A percentile compares a stretch with the other conserved stretches of the same genome.
Conservation (phyloP, 106 monocot genomes). For the Allium sativum region DNA sequence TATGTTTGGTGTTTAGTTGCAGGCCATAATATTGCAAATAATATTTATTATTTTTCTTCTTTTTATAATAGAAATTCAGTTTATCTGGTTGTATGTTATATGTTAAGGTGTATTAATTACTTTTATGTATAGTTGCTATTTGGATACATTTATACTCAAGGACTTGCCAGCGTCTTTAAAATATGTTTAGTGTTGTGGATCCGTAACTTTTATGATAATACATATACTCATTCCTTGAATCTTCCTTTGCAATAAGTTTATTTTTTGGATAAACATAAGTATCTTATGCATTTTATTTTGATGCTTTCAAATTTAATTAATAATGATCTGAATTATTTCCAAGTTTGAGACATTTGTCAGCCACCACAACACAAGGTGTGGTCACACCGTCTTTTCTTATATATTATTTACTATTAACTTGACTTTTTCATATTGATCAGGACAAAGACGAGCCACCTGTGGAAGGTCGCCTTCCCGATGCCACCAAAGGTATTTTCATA, state of each 20-base stretch:
- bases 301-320: not conserved
- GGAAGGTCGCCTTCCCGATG: constrained; percentile 77
- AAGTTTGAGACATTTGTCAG: not conserved
- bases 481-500: constrained; percentile 45
- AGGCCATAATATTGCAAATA: no score
- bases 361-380: not conserved
- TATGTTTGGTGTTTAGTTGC: no score
- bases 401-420: not conserved
- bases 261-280: not conserved
- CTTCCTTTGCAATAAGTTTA: not conserved
- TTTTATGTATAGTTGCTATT: no score
- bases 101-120: no score
- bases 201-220: no score
- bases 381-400: not conserved
- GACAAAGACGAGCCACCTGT: constrained; percentile 65
- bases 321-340: not conserved
- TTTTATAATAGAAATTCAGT: no score
- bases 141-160: no score
- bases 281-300: not conserved
- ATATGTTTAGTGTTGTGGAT: no score
- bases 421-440: constrained; percentile 11
- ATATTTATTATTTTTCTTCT: no score
- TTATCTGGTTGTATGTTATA: no score
- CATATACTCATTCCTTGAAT: not conserved
- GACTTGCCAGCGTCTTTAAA: no score